Base-by-base conservation (phyloP, 2,329 filamentous ascomycete species). In the Onygenales sp. region DNA sequence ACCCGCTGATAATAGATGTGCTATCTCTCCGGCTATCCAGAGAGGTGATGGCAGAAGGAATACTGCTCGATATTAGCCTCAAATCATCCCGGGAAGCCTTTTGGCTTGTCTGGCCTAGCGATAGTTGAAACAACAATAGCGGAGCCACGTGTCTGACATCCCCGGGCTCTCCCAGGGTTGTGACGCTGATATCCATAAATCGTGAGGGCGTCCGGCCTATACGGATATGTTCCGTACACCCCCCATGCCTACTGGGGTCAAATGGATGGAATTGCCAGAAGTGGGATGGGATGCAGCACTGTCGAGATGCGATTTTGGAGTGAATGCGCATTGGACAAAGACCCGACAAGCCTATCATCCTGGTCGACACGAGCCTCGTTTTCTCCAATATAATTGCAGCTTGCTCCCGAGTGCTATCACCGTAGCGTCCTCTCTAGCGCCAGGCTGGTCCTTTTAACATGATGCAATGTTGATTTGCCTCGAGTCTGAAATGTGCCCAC, bases 111-210 rank as follows among this genome's bases (percentile, higher is more conserved):
- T n/a, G 31, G 2, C 43, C 11, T 14, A 3, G 44, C 6, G n/a
- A 7, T 17, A 14, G 21, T 40, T 44, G 39, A 51, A 43, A 48
- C 43, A 43, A 27, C 34, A 27, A 39, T 8, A 44, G 34, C 21
- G 44, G 42, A 47, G 44, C 51, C 51, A 52, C 51, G 44, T 52
- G 44, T 52, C 37, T 32, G 40, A 42, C 40, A 8, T 21, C 21
- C 4, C 21, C 3, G 21, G 21, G 21, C 21, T 27, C 21, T 27
- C 21, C 21, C 21, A 27, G 21, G 21, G 21, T 27, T 27, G 21
- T 27, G 21, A 27, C 3, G 21, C 21, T 5, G 21, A 27, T 27
- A 27, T 27, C 21, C 21, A 27, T 27, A 4, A 27, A 27, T 27
- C 3, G 4, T 27, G 21, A 27, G 21, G 21, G 21, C 1, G 21